Evolutionary conservation across 169 alveolate species (phyloP).

Genomic region (Babesia bigemina): DNA sequence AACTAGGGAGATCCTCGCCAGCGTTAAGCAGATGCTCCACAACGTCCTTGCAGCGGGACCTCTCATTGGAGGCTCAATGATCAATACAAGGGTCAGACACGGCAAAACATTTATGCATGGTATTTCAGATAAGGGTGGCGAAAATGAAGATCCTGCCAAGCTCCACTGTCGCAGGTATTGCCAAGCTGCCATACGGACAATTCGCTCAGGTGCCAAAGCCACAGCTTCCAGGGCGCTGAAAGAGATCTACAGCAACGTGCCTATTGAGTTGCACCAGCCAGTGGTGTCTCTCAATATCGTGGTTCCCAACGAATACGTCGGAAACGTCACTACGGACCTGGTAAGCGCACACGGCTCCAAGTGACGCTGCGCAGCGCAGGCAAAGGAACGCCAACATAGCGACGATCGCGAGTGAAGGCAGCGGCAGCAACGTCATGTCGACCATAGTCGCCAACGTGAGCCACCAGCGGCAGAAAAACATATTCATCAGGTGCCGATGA

Average conservation of each 20-base stretch:
- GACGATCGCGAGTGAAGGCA: conserved; percentile 1
- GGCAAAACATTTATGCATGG: too few relatives aligned
- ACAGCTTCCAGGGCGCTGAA: conserved; percentile 36
- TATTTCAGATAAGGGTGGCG: conserved; percentile 15
- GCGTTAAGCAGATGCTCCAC: conserved; percentile 15
- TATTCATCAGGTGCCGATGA: conserved; percentile 27
- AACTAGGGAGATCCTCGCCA: conserved; percentile 21
- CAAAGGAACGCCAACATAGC: conserved; percentile 17
- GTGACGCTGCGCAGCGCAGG: conserved; percentile 7
- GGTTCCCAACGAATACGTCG: conserved; percentile 36
- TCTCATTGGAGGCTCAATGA: conserved; percentile 38
- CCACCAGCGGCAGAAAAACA: background rate
- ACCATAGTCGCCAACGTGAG: conserved; percentile 30
- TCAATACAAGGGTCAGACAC: conserved; percentile 5
- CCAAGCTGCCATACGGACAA: background rate
- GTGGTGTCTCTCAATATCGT: conserved; percentile 16
- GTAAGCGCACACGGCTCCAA: background rate
- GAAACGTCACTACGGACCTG: conserved; percentile 36
- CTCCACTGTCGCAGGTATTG: conserved; percentile 31
- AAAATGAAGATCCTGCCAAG: conserved; percentile 23
- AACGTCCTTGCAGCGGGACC: conserved; percentile 41
- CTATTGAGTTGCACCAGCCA: conserved; percentile 32
- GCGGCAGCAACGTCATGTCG: background rate
- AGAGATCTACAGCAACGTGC: conserved; percentile 26
- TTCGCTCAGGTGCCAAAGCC: conserved; percentile 33